These are phyloP conservation scores for Solanum etuberosum DNA, from an alignment of 257 asterid genomes.

Conservation along the genomic window DNA sequence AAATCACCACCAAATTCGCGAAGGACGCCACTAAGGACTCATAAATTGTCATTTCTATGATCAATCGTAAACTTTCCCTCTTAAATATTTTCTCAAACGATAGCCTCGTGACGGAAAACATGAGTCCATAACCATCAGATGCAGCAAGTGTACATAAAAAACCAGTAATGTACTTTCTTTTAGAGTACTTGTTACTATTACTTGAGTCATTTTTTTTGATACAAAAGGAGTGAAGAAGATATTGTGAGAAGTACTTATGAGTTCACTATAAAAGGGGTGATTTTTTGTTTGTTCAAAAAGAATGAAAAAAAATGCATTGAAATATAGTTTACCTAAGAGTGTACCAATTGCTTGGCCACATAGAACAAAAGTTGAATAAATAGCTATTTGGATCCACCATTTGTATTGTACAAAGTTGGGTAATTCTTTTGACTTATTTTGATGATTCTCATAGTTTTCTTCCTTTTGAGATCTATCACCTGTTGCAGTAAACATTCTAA, in stretches of 20 bases:
- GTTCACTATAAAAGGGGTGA: slow-evolving; percentile 27
- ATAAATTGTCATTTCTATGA: slow-evolving; percentile 18
- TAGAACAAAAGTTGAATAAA: slow-evolving; percentile 32
- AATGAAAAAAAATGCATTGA: slow-evolving; percentile 39
- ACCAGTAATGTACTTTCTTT: slow-evolving; percentile 1
- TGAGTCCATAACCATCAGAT: slow-evolving; percentile 22
- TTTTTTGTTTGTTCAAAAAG: slow-evolving; percentile 30
- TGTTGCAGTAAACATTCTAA: neutral
- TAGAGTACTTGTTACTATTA: neutral
- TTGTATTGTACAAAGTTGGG: neutral
- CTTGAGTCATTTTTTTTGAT: slow-evolving; percentile 14
- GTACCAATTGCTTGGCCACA: slow-evolving; percentile 47
- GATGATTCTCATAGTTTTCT: neutral
- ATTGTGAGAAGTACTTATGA: slow-evolving; percentile 30
- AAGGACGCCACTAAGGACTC: slow-evolving; percentile 20
- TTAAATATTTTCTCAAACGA: slow-evolving; percentile 19
- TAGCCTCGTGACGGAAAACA: slow-evolving; percentile 14
- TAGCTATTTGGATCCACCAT: slow-evolving; percentile 48
- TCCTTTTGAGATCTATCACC: neutral
- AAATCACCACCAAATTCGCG: slow-evolving; percentile 9
- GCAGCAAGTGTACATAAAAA: slow-evolving; percentile 24
- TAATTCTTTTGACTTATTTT: neutral
- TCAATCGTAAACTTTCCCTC: neutral
- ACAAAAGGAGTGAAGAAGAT: slow-evolving; percentile 45
- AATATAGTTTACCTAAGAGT: slow-evolving; percentile 48